Evolutionary conservation across 257 asterid species (phyloP).

Genomic region (Capsicum rhomboideum): DNA sequence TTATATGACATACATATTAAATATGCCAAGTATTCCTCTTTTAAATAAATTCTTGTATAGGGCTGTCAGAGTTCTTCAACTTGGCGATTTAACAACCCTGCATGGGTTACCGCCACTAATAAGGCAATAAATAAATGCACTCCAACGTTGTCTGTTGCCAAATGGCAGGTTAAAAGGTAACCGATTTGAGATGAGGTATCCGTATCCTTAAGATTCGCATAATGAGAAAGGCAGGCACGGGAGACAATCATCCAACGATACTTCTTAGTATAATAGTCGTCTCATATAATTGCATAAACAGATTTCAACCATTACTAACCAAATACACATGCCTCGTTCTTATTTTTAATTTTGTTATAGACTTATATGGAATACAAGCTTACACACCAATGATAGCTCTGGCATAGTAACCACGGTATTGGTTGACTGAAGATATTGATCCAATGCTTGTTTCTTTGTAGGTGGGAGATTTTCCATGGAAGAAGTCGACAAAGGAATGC

Average conservation of each 20-base stretch:
- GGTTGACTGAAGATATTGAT: slow-evolving; percentile 32
- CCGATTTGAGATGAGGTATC: background rate
- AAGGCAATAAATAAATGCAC: background rate
- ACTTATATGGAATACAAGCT: slow-evolving; percentile 5
- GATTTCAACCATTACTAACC: background rate
- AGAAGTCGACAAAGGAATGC: slow-evolving; percentile 43
- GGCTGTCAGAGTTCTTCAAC: background rate
- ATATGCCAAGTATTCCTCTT: background rate
- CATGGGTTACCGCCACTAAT: background rate
- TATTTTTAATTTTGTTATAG: background rate
- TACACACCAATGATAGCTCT: slow-evolving; percentile 72
- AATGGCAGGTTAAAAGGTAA: background rate
- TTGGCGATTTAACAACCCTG: background rate
- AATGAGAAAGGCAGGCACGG: background rate
- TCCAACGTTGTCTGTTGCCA: background rate
- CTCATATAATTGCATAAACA: background rate
- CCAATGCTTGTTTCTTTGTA: slow-evolving; percentile 59
- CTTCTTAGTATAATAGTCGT: background rate
- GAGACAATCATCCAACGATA: background rate
- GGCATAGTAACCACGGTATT: slow-evolving; percentile 26
- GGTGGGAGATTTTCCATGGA: slow-evolving; percentile 43
- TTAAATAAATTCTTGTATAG: background rate
- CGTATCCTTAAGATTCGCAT: background rate
- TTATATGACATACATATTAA: background rate
- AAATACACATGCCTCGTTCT: background rate